Evolutionary conservation across 2,329 filamentous ascomycete genomes (phyloP).

Genomic region (Penicillium occitanis): DNA sequence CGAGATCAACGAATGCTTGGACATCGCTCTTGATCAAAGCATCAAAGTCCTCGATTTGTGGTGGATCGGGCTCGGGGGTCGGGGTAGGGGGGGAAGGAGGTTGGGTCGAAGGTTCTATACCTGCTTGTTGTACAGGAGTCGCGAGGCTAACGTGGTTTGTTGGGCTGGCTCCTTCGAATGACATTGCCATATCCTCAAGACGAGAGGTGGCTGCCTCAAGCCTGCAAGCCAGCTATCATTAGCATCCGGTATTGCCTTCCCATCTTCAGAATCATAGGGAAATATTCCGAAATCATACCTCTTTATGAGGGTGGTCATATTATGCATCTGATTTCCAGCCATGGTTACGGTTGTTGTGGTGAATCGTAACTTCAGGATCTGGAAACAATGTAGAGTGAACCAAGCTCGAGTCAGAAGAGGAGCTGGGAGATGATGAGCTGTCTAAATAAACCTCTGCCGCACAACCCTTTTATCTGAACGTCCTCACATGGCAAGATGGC

Average conservation of each 20-base stretch:
- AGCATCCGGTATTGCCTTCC: conserved; percentile 9
- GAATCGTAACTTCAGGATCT: background rate
- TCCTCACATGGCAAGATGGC: background rate
- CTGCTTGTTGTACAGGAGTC: conserved; percentile 27
- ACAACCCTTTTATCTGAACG: background rate
- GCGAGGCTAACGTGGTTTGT: conserved; percentile 35
- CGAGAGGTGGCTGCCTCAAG: conserved; percentile 95
- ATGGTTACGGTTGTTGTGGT: conserved; percentile 46
- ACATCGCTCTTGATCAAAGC: conserved; percentile 71
- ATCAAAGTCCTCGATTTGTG: conserved; percentile 86
- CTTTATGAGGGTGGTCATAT: conserved; percentile 96
- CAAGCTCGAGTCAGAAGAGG: background rate
- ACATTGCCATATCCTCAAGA: conserved; percentile 91
- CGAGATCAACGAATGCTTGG: conserved; percentile 73
- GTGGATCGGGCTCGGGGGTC: conserved; percentile 63
- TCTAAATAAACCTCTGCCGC: background rate
- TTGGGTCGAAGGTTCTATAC: conserved; percentile 30
- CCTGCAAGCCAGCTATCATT: conserved; percentile 53
- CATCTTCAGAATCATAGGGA: conserved; percentile 4
- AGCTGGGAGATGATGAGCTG: background rate
- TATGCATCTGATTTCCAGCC: conserved; percentile 83
- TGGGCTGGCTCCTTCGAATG: conserved; percentile 53
- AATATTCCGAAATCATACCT: conserved; percentile 60
- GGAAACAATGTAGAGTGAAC: background rate
- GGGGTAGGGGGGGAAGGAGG: conserved; percentile 50